phyloP scores from a whole-genome alignment of 192 early-diverging fungal species.

The Entomortierella chlamydospora region DNA sequence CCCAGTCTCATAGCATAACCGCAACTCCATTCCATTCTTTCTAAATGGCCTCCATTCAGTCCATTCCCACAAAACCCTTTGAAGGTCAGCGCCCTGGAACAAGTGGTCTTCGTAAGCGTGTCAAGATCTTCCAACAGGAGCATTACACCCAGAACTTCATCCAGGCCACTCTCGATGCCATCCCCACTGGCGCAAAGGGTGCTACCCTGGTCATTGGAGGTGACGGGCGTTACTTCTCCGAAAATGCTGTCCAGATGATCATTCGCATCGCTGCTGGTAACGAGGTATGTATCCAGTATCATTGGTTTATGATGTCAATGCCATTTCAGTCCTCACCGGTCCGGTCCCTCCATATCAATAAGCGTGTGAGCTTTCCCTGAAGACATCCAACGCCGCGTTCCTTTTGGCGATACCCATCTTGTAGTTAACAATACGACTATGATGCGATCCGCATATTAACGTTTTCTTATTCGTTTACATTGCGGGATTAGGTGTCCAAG shows the following conservation, averaged over 20 bases:
- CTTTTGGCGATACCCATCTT: neutral
- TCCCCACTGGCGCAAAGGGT: constrained; percentile 81
- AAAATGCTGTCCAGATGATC: constrained; percentile 90
- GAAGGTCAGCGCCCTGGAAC: constrained; percentile 99
- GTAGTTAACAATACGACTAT: neutral
- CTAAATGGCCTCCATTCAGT: constrained; percentile 50
- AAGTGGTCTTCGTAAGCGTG: constrained; percentile 94
- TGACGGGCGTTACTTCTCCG: constrained; percentile 92
- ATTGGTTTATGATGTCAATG: constrained; percentile 4
- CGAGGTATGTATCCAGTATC: constrained; percentile 56
- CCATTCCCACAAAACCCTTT: constrained; percentile 76
- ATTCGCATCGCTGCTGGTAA: constrained; percentile 88
- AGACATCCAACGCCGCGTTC: too few relatives aligned
- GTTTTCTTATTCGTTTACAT: neutral
- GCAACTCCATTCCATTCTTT: constrained; percentile 2
- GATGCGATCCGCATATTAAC: neutral
- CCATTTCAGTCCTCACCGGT: neutral
- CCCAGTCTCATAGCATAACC: neutral
- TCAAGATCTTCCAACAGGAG: constrained; percentile 93
- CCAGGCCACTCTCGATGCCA: constrained; percentile 87
- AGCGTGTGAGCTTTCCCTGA: neutral
- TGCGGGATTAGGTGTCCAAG: constrained; percentile 70
- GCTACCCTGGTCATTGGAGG: constrained; percentile 94
- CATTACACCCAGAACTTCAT: constrained; percentile 98
- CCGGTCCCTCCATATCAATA: neutral